Conservation (phyloP, 164 flowering plant species). For the Akebia trifoliata region DNA sequence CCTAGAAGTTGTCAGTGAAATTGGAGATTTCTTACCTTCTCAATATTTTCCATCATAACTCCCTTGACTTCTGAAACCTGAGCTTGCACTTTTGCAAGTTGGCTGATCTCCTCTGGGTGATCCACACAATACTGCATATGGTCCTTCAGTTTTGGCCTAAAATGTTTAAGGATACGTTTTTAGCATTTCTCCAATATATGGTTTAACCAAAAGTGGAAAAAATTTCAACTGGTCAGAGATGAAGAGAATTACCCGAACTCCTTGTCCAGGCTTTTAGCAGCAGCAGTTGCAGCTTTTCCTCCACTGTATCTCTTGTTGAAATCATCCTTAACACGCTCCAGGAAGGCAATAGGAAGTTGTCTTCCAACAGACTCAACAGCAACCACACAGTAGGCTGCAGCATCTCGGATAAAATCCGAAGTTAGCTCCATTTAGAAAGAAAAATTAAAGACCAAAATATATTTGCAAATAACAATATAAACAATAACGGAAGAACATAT, state of each 20-base stretch:
- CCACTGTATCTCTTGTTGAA: slow-evolving; percentile 48
- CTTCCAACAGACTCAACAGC: slow-evolving; percentile 67
- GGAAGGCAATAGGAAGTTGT: slow-evolving; percentile 67
- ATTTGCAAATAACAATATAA: background rate
- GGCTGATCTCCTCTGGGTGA: slow-evolving; percentile 84
- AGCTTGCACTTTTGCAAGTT: slow-evolving; percentile 81
- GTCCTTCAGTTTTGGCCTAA: slow-evolving; percentile 74
- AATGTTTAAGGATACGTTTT: slow-evolving; percentile 3
- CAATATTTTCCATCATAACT: slow-evolving; percentile 93
- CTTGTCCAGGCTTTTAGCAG: slow-evolving; percentile 58
- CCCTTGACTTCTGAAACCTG: slow-evolving; percentile 94
- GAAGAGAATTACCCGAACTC: slow-evolving; percentile 57
- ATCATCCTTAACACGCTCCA: slow-evolving; percentile 57
- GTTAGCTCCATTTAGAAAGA: slow-evolving; percentile 4
- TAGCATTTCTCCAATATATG: background rate
- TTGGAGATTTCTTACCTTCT: slow-evolving; percentile 45
- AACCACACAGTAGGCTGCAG: slow-evolving; percentile 77
- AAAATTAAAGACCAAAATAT: background rate
- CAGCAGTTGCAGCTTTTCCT: slow-evolving; percentile 69
- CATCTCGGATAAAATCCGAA: background rate
- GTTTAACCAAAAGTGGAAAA: background rate
- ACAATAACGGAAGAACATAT: background rate
- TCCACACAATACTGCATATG: slow-evolving; percentile 86
- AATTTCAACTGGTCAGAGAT: background rate
- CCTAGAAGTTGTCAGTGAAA: background rate